Evolutionary conservation across 2,329 filamentous ascomycete species (phyloP).

Genomic region (Zasmidium citrigriseum): DNA sequence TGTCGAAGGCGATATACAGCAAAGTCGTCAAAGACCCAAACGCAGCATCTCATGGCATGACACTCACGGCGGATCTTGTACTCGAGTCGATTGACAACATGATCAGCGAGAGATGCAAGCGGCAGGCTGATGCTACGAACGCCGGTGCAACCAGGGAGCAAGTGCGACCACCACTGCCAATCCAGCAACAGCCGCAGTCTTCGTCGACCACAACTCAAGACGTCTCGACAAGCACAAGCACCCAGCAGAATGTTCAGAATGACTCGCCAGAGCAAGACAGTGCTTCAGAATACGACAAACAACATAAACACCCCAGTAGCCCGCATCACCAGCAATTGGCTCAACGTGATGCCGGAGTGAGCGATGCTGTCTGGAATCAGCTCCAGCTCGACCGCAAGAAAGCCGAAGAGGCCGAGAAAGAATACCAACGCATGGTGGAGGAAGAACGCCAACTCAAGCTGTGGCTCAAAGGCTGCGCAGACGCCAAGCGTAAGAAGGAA

Average conservation of each 20-base stretch:
- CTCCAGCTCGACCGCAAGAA: conserved; percentile 53
- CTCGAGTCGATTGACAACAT: conserved; percentile 33
- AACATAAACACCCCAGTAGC: too few relatives aligned
- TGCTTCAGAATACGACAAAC: too few relatives aligned
- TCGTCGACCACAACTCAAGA: neutral
- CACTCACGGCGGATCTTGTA: conserved; percentile 30
- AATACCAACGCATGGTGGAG: conserved; percentile 37
- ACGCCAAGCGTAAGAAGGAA: conserved; percentile 11
- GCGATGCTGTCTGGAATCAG: conserved; percentile 62
- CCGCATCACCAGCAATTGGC: neutral
- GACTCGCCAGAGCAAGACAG: too few relatives aligned
- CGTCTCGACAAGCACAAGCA: too few relatives aligned
- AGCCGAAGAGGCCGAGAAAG: conserved; percentile 39
- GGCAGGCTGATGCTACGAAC: neutral
- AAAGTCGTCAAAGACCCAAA: conserved; percentile 29
- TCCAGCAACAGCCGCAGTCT: neutral
- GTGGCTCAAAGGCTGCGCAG: conserved; percentile 23
- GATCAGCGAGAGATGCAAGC: conserved; percentile 34
- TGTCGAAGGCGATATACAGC: conserved; percentile 55
- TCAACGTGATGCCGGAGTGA: conserved; percentile 55
- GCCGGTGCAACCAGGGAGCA: neutral
- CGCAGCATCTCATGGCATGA: conserved; percentile 17
- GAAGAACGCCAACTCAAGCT: conserved; percentile 25
- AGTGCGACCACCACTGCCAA: neutral
- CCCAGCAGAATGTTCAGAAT: too few relatives aligned